phyloP scores from a whole-genome alignment of 305 asterid species.

The Fraxinus paxiana region DNA sequence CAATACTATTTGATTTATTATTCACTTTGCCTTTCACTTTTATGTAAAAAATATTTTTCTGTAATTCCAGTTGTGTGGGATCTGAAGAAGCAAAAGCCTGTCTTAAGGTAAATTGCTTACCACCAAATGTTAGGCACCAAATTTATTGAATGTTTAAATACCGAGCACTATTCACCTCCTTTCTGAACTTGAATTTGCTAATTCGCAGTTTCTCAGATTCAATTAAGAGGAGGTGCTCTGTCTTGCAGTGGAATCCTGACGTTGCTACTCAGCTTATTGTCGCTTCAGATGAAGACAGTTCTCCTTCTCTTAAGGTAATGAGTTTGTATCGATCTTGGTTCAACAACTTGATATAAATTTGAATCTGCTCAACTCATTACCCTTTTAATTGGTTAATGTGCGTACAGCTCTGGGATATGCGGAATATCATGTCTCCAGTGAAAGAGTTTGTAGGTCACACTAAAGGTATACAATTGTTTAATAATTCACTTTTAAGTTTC shows the following conservation, averaged over 20 bases:
- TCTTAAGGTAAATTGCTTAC: slow-evolving; percentile 54
- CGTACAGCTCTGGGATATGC: slow-evolving; percentile 96
- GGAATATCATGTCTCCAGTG: slow-evolving; percentile 82
- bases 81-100: slow-evolving; percentile 89
- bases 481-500: not conserved
- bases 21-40: slow-evolving; percentile 5
- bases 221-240: slow-evolving; percentile 83
- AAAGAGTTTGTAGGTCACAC: slow-evolving; percentile 95
- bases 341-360: slow-evolving; percentile 3
- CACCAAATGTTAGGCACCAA: not conserved
- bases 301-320: slow-evolving; percentile 80
- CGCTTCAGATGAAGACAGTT: slow-evolving; percentile 94
- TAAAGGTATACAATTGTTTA: slow-evolving; percentile 49
- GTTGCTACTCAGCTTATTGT: slow-evolving; percentile 88
- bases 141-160: not conserved
- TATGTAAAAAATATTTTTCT: slow-evolving; percentile 27
- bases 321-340: slow-evolving; percentile 14
- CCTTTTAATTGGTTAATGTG: slow-evolving; percentile 27
- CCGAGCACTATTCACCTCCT: not conserved
- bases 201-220: slow-evolving; percentile 78
- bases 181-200: slow-evolving; percentile 29
- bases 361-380: slow-evolving; percentile 12
- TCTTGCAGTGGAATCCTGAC: slow-evolving; percentile 97
- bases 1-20: not conserved
- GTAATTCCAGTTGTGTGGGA: slow-evolving; percentile 87